Conservation (phyloP, 78 protist genomes). For the Pigoraptor vietnamica region DNA sequence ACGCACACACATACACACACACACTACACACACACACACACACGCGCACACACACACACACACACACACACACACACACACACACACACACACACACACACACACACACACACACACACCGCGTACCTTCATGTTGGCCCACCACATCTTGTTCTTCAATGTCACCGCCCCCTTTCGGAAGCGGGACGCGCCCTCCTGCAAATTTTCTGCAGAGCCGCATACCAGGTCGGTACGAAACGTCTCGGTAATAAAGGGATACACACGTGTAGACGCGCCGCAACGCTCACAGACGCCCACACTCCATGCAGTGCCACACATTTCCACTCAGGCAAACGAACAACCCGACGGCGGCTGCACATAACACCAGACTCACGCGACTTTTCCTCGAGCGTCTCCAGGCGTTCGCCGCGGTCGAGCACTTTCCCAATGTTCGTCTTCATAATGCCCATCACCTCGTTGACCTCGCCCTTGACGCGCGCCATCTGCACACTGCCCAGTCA, state of each 20-base stretch:
- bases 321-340: too few species aligned
- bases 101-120: background rate
- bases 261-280: too few species aligned
- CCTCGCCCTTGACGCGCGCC: background rate
- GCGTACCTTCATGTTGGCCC: background rate
- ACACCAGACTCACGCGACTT: background rate
- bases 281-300: too few species aligned
- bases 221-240: too few species aligned
- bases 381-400: background rate
- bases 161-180: background rate
- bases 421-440: background rate
- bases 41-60: background rate
- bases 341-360: too few species aligned
- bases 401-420: background rate
- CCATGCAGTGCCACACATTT: too few species aligned
- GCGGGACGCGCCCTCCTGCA: background rate
- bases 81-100: background rate
- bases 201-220: background rate
- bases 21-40: too few species aligned
- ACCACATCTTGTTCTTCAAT: background rate
- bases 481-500: too few species aligned
- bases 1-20: too few species aligned
- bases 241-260: too few species aligned
- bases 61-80: background rate
- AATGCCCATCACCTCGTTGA: background rate